Evolutionary conservation across 768 basidiomycete genomes (phyloP), one percentile per base, ranked within the genome.

Genomic region (Mycena alexandri): DNA sequence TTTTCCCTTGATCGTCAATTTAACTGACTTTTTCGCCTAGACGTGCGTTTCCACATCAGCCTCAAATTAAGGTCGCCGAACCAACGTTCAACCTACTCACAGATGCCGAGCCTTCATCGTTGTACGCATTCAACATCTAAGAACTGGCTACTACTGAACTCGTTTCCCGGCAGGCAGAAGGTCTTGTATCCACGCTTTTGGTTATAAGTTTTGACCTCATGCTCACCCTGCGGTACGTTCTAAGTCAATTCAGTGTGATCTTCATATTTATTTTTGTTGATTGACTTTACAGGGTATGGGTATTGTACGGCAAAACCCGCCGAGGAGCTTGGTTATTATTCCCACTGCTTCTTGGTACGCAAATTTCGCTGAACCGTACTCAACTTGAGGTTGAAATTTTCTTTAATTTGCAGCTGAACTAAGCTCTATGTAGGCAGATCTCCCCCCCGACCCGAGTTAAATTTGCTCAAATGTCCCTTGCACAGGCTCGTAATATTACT

Each of bases 261-360:
- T 44, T 21, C 41, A 29, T 29, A 29, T 29, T 29, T 29, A n/a
- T n/a, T 6, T 3, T 6, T n/a, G 12, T 17, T n/a, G 9, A 14
- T 13, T 14, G 25, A 34, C 19, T 41, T 4, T 3, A 2, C 33
- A 65, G 63, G 34, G 63, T 65, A 9, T 65, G 63, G 63, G 52
- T 65, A 65, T 44, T 65, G 48, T 65, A 58, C 55, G 63, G 63
- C 2, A 47, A 56, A 34, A 65, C 55, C 8, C 63, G 50, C 12
- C 47, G 63, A 22, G 58, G 52, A 47, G 44, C 47, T 2, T 58
- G 22, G 11, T 33, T 65, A 33, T 52, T 65, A 48, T 50, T 51
- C n/a, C 42, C 56, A 36, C 29, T 65, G 55, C 63, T 65, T 4
- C 21, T 65, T 13, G 63, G 63, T 65, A 48, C 36, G 63, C 33